phyloP scores from a whole-genome alignment of 345 rosid species.

The Rubroshorea leprosula region DNA sequence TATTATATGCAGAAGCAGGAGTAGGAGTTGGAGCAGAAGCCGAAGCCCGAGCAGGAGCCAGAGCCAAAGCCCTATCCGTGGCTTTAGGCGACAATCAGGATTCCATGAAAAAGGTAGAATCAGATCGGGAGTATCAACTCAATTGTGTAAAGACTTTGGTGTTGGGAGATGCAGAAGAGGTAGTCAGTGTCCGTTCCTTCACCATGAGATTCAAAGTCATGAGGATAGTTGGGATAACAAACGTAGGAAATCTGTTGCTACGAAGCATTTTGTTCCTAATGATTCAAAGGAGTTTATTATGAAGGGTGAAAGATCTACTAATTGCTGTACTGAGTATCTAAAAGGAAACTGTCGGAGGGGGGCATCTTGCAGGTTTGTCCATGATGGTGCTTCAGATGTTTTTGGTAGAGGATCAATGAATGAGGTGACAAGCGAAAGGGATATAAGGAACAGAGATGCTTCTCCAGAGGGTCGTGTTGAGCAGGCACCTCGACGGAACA shows the following conservation, averaged over 20 bases:
- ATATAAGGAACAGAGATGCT: conserved; percentile 36
- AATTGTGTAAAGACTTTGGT: conserved; percentile 56
- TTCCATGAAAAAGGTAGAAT: conserved; percentile 54
- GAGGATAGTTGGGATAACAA: conserved; percentile 52
- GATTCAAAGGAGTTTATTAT: conserved; percentile 37
- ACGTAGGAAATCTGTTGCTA: conserved; percentile 37
- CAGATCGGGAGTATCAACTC: conserved; percentile 44
- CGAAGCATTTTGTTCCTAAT: conserved; percentile 35
- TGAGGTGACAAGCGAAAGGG: conserved; percentile 40
- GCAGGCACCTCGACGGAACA: conserved; percentile 39
- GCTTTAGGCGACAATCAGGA: conserved; percentile 52
- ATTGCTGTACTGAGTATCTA: conserved; percentile 28
- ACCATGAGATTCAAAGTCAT: conserved; percentile 37
- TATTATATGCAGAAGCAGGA: conserved; percentile 22
- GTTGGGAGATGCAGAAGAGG: conserved; percentile 75
- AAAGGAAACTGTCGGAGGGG: conserved; percentile 42
- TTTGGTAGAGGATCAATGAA: conserved; percentile 26
- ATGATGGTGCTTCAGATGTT: conserved; percentile 28
- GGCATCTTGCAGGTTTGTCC: conserved; percentile 33
- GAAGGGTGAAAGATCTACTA: conserved; percentile 31
- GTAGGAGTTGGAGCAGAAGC: conserved; percentile 44
- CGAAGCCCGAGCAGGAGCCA: conserved; percentile 51
- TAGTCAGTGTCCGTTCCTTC: conserved; percentile 49
- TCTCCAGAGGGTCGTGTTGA: conserved; percentile 38
- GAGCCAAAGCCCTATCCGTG: conserved; percentile 70